Base-by-base conservation (phyloP, 2,329 filamentous ascomycete species). In the Bipolaris oryzae region DNA sequence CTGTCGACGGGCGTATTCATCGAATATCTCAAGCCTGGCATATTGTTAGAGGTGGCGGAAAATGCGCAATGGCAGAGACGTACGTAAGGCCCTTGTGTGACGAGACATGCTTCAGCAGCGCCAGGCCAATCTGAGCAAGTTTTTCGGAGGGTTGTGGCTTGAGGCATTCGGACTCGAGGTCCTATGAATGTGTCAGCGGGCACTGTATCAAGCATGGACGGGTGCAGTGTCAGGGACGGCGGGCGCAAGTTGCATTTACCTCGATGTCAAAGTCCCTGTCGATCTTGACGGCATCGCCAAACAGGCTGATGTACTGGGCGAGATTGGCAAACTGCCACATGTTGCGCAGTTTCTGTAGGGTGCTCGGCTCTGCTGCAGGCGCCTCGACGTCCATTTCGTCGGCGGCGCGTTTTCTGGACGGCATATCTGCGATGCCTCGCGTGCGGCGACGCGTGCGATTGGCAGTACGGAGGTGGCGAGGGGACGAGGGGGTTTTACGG, bases 251-350 rank as follows among this genome's bases (percentile, higher is more conserved):
- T 34, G 41, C 53, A 53, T 61, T 69, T 85, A 96, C 95, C 80
- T 98, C 93, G 63, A 97, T 90, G 71, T 94, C 92, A 61, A 97
- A 84, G 71, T 89, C 87, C 61, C 96, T 90, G 68, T 95, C 89
- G 64, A 98, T 90, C 79, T 96, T 97, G 74, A 96, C 88, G 41
- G 88, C 88, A 69, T 89, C 88, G 60, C 94, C 93, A 76, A 99
- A 99, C 38, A 94, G 86, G 74, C 89, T 90, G 59, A 98, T 91
- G 84, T 92, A 99, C 78, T 99, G 94, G 79, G 89, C 92, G 7
- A 98, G 80, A 71, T 92, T 94, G 59, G 94, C 91, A 77, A 98
- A 97, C 76, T 97, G 90, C 93, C 94, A 98, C 84, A 91, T 92
- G 74, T 91, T 95, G 61, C 94, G 87, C 65, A 98, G 84, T 63